Base-by-base conservation (phyloP, 805 yeast genomes). In the Lachancea dasiensis region DNA sequence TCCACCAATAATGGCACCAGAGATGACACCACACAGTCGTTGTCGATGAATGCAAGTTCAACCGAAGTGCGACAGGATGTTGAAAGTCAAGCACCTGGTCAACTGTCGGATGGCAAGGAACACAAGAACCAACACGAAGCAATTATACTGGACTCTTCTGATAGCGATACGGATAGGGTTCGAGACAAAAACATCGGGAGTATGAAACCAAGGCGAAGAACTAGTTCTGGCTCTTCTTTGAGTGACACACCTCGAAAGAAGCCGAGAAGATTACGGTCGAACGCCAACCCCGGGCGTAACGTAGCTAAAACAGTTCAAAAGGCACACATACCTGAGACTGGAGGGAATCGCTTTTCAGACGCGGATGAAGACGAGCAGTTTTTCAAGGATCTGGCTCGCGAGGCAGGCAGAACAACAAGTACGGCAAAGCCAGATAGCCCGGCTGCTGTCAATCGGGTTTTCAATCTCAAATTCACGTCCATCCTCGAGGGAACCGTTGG, bases 401-500 rank as follows among this genome's bases (percentile, higher is more conserved):
- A 41, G 26, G 39, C 49, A 3, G 40, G 41, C 10, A 35, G 39
- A n/a, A 19, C 26, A 13, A 31, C 50, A 3, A 28, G 33, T 11
- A 26, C 33, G 1, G 10, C 42, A 6, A 40, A 35, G 17, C 37
- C 43, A 22, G 11, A 20, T n/a, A 19, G 31, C 14, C 25, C 37
- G 4, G 25, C 23, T 10, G 19, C 17, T 17, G 31, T 7, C 6
- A 19, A 34, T 9, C 30, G 31, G 16, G 19, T 34, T 8, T 60
- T 49, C 41, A 54, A 50, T 22, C 46, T 60, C 3, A 41, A 39
- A 16, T 52, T 58, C 38, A 15, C 45, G 1, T 60, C 64, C 3
- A 48, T 50, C 34, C 17, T 60, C n/a, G 54, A 51, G 14, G 63
- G 61, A 7, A 43, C 54, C 3, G 25, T 39, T 6, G 49, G 52